A percentile compares a stretch with the other conserved stretches of the same genome.
Conservation (phyloP, 129 eudicot species). For the Dittrichia graveolens region DNA sequence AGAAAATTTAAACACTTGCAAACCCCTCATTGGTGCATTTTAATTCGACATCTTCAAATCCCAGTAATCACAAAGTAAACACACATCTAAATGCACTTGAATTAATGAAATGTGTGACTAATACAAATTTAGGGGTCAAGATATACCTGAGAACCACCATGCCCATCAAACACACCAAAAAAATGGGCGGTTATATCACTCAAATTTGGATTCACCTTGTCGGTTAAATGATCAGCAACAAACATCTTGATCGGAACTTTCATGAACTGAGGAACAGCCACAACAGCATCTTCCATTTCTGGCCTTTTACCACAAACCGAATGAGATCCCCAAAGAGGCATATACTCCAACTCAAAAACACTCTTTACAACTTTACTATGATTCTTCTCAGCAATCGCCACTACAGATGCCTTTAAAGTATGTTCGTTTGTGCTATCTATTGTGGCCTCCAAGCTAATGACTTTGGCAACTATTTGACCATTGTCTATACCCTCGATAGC, state of each 20-base stretch:
- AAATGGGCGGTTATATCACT: slow-evolving; percentile 64
- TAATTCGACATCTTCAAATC: not conserved
- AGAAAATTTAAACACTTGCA: not conserved
- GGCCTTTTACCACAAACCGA: slow-evolving; percentile 81
- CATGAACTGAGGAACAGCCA: slow-evolving; percentile 66
- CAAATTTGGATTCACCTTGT: slow-evolving; percentile 57
- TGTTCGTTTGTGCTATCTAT: slow-evolving; percentile 38
- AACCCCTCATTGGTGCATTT: no score
- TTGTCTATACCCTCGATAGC: slow-evolving; percentile 64
- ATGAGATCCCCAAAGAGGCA: slow-evolving; percentile 89
- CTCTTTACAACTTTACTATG: slow-evolving; percentile 51
- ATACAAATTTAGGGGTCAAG: not conserved
- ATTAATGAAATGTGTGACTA: not conserved
- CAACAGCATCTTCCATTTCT: slow-evolving; percentile 94
- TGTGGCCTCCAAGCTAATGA: slow-evolving; percentile 55
- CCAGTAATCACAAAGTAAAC: not conserved
- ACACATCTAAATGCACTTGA: not conserved
- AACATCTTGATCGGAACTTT: slow-evolving; percentile 79
- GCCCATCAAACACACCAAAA: slow-evolving; percentile 93
- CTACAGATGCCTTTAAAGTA: slow-evolving; percentile 55
- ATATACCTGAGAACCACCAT: slow-evolving; percentile 89
- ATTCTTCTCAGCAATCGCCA: slow-evolving; percentile 58
- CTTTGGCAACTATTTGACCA: slow-evolving; percentile 68
- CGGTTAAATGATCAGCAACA: slow-evolving; percentile 47
- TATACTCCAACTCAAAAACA: slow-evolving; percentile 66